These are phyloP conservation scores for Lentinula sp. DNA, from an alignment of 768 basidiomycete species.

Conservation along the genomic window DNA sequence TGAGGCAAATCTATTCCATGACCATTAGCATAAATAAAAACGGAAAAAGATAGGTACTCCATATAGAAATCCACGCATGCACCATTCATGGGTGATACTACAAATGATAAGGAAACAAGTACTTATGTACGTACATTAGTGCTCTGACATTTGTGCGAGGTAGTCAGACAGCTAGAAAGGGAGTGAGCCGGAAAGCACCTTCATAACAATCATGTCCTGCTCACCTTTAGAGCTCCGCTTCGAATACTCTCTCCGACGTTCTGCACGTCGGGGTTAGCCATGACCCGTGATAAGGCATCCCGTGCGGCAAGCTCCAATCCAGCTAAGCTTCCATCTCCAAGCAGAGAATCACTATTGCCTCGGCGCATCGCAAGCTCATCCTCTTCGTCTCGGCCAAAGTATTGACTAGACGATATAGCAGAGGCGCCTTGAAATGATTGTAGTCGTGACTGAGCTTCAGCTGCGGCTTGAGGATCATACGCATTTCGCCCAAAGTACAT, in stretches of 20 bases:
- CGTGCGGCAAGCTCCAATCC: slow-evolving; percentile 57
- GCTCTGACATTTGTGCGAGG: slow-evolving; percentile 60
- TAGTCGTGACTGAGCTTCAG: slow-evolving; percentile 79
- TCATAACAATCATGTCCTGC: slow-evolving; percentile 13
- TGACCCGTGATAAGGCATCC: slow-evolving; percentile 66
- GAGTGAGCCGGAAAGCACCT: slow-evolving; percentile 1
- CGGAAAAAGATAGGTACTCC: not conserved
- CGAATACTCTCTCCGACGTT: slow-evolving; percentile 76
- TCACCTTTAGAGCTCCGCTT: slow-evolving; percentile 75
- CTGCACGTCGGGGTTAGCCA: slow-evolving; percentile 86
- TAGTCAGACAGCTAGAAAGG: slow-evolving; percentile 53
- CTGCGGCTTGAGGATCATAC: slow-evolving; percentile 67
- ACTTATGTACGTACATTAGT: slow-evolving; percentile 13
- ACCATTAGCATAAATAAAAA: not conserved
- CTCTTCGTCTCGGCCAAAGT: slow-evolving; percentile 91
- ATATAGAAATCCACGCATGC: not conserved
- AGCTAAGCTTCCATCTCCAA: slow-evolving; percentile 55
- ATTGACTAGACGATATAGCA: slow-evolving; percentile 91
- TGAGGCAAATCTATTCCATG: not conserved
- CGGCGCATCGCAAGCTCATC: slow-evolving; percentile 36
- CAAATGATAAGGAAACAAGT: too few relatives aligned
- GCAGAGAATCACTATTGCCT: slow-evolving; percentile 12
- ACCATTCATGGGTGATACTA: not conserved
- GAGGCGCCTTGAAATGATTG: slow-evolving; percentile 87
- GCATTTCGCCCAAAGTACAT: slow-evolving; percentile 92